Evolutionary conservation across 345 rosid genomes (phyloP).

Genomic region (Citrus medica): DNA sequence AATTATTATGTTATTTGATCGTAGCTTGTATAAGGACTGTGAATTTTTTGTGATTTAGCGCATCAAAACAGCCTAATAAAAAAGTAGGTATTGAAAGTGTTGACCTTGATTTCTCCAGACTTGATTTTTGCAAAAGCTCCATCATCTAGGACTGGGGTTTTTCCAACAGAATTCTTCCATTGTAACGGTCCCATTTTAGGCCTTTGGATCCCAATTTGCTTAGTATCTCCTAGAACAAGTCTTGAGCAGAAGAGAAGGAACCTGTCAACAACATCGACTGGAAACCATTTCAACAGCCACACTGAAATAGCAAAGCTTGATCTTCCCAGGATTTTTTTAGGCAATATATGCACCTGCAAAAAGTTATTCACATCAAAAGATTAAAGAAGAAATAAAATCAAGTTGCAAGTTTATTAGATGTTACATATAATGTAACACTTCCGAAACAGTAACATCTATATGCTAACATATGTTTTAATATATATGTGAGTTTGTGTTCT

Average conservation of each 20-base stretch:
- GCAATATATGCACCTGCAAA: conserved; percentile 60
- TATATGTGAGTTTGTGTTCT: too few relatives aligned
- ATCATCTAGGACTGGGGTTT: conserved; percentile 65
- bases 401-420: too few relatives aligned
- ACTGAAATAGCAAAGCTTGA: conserved; percentile 61
- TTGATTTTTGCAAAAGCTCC: conserved; percentile 56
- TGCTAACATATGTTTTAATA: too few relatives aligned
- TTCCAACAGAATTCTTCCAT: conserved; percentile 53
- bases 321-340: conserved; percentile 56
- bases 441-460: too few relatives aligned
- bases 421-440: too few relatives aligned
- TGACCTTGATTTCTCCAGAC: conserved; percentile 62
- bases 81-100: background rate
- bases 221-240: conserved; percentile 49
- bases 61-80: background rate
- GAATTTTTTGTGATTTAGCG: background rate
- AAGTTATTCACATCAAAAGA: too few relatives aligned
- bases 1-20: background rate
- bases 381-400: too few relatives aligned
- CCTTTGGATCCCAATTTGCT: conserved; percentile 46
- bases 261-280: conserved; percentile 47
- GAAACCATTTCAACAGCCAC: conserved; percentile 59
- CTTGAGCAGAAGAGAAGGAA: conserved; percentile 46
- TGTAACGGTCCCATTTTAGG: conserved; percentile 70
- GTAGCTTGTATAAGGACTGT: background rate